Conservation (phyloP, 495 filamentous ascomycete species). For the Lepidopterella palustris region DNA sequence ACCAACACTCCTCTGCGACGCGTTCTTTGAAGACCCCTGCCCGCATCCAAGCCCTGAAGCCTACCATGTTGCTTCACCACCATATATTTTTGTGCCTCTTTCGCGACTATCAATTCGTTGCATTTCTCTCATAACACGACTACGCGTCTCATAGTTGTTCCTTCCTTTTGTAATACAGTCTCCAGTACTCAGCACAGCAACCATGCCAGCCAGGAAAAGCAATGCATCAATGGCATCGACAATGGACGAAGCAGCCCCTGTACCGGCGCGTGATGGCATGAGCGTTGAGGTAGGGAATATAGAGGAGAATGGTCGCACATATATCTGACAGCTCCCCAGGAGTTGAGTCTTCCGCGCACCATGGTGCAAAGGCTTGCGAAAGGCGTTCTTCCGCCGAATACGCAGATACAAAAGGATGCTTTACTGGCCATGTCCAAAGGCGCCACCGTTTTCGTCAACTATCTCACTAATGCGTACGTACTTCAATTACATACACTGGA, state of each 20-base stretch:
- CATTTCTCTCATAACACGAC: slow-evolving; percentile 3
- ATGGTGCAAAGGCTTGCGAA: slow-evolving; percentile 90
- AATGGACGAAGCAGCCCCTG: slow-evolving; percentile 19
- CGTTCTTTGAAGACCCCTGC: not conserved
- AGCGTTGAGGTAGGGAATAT: slow-evolving; percentile 33
- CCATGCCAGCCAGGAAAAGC: slow-evolving; percentile 38
- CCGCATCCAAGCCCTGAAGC: not conserved
- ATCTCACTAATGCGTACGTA: slow-evolving; percentile 74
- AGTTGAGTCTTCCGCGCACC: slow-evolving; percentile 87
- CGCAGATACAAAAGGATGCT: slow-evolving; percentile 89
- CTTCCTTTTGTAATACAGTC: not conserved
- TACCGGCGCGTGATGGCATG: slow-evolving; percentile 28
- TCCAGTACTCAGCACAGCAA: not conserved
- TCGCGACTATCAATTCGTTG: not conserved
- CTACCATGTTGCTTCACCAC: not conserved
- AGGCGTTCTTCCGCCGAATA: slow-evolving; percentile 92
- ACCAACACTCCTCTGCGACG: not conserved
- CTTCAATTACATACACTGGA: not conserved
- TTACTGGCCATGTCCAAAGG: slow-evolving; percentile 85
- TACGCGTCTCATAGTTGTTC: not conserved
- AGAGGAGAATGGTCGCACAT: not conserved
- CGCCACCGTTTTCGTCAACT: slow-evolving; percentile 90
- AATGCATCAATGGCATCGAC: slow-evolving; percentile 30
- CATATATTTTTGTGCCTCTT: not conserved
- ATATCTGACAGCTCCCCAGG: slow-evolving; percentile 46